Base-by-base conservation (phyloP, 176 grass and related monocot genomes). In the Elaeis guineensis region DNA sequence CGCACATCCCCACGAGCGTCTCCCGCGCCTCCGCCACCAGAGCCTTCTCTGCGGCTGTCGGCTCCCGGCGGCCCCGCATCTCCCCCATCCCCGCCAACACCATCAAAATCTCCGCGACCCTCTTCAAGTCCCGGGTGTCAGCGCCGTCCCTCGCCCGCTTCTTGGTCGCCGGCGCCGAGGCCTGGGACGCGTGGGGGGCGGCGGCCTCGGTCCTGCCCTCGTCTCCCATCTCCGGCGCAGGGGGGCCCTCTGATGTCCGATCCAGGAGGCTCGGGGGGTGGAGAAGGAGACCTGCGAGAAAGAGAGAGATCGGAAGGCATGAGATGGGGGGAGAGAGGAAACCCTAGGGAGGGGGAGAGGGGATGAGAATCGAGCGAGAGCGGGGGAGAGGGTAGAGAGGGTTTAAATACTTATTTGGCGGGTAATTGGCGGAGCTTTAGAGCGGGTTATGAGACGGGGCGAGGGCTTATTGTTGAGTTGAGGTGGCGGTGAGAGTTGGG, bases 81-180 rank as follows among this genome's bases (percentile, higher is more conserved):
- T 85, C 78, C 57, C 80, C 81, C 25, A 89, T 67, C 11, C 84
- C 84, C 22, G 93, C 83, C 54, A 98, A 79, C 55, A 92, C 82
- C 87, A 98, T 98, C 55, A 98, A 87, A 70, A 92, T 84, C 84
- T 92, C 87, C 57, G 93, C 87, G 58, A 98, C 88, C 55, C 88
- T 69, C 77, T 77, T 70, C 79, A 98, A 44, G 72, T 81, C 79
- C 62, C 65, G 72, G 67, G 17, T n/a, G 23, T 30, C 67, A 0
- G 77, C 72, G 64, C 6, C n/a, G 6, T 30, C 67, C 0, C 80
- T 83, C 7, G 22, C 25, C 58, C 70, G 53, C 70, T 72, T 72
- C 58, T 24, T 55, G 1, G 49, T 14, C 22, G 16, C 50, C 4
- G 25, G 35, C 6, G 39, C 20, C 16, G 19, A 16, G 21, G 68